These are phyloP conservation scores for Heteromeles arbutifolia DNA, from an alignment of 306 rosid species.

Conservation along the genomic window DNA sequence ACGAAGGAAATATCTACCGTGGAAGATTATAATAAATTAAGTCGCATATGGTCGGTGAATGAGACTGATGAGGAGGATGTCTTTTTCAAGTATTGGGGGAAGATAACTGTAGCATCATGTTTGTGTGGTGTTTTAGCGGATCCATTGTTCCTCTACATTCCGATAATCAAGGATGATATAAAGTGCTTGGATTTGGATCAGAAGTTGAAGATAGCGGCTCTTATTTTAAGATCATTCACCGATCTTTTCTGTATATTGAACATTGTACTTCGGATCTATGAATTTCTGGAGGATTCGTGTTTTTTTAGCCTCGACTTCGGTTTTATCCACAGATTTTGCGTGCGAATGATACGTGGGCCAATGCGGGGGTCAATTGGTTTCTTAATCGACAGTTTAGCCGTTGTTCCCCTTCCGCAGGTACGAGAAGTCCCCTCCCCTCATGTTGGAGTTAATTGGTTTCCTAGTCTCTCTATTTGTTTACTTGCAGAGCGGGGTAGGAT, in stretches of 20 bases:
- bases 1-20: no score
- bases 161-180: conserved; percentile 3
- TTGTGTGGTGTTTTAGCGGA: conserved; percentile 24
- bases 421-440: background rate
- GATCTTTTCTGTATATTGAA: conserved; percentile 18
- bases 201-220: conserved; percentile 19
- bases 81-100: background rate
- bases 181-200: conserved; percentile 19
- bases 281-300: background rate
- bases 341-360: background rate
- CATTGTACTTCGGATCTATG: background rate
- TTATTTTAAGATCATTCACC: conserved; percentile 14
- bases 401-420: conserved; percentile 29
- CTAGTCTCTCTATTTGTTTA: no score
- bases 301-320: background rate
- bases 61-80: background rate
- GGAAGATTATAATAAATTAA: no score
- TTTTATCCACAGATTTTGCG: background rate
- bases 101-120: conserved; percentile 17
- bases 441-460: no score
- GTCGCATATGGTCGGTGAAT: no score
- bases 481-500: no score
- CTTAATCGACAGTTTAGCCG: conserved; percentile 19
- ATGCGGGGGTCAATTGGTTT: background rate
- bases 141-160: conserved; percentile 32